phyloP scores from a whole-genome alignment of 768 basidiomycete genomes.

The Omphalotus guepiniiformis region DNA sequence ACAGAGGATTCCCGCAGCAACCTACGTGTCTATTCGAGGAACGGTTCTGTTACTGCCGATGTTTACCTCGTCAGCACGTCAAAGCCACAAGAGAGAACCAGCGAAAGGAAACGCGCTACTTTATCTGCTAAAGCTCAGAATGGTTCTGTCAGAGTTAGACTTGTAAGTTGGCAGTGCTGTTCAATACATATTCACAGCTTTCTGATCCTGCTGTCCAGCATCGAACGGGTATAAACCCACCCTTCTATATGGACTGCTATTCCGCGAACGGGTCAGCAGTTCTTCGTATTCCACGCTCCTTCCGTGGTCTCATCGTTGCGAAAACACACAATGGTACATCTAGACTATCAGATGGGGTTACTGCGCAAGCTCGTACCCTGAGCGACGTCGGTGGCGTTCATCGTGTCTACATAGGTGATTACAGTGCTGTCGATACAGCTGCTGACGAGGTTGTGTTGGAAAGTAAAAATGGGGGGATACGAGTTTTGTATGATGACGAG shows the following conservation, averaged over 20 bases:
- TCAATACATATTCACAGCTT: neutral
- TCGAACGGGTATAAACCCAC: constrained; percentile 14
- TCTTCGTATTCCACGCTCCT: constrained; percentile 37
- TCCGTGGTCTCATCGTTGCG: constrained; percentile 29
- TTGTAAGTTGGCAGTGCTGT: constrained; percentile 16
- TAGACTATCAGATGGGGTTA: constrained; percentile 26
- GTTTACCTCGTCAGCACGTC: constrained; percentile 28
- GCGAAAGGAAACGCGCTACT: constrained; percentile 7
- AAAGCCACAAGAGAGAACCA: neutral
- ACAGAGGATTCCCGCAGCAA: constrained; percentile 37
- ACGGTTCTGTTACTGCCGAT: constrained; percentile 34
- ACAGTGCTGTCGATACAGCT: constrained; percentile 22
- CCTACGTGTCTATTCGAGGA: constrained; percentile 27
- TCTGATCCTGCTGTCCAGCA: neutral
- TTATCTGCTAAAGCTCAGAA: constrained; percentile 22
- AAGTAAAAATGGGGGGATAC: constrained; percentile 31
- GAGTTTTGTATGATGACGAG: constrained; percentile 34
- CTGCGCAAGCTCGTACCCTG: constrained; percentile 23
- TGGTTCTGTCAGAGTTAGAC: constrained; percentile 20
- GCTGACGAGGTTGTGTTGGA: constrained; percentile 33
- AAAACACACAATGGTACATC: constrained; percentile 23
- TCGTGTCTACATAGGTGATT: constrained; percentile 35
- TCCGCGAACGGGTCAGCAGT: constrained; percentile 27
- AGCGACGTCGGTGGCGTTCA: constrained; percentile 26
- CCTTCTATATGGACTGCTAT: constrained; percentile 19